Evolutionary conservation across 371 early-diverging fungal species (phyloP), one percentile per base, ranked within the genome.

Genomic region (Saksenaea oblongispora): DNA sequence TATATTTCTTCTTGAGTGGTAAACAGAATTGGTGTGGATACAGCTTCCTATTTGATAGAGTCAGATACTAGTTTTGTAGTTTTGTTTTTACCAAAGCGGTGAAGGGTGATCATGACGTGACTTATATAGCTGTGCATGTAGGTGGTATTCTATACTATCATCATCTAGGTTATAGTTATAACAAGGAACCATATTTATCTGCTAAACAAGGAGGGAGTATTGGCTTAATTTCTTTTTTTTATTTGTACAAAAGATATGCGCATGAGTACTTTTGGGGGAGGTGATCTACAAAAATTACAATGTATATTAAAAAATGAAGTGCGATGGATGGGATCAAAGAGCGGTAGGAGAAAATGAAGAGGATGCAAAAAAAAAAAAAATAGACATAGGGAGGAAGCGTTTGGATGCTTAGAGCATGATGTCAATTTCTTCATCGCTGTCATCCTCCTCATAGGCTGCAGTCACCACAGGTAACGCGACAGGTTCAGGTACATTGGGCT

Each of bases 361-460:
- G 51, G 22, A 22, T 17, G 24, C n/a, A 22, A 8, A 22, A 47
- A 22, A 22, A 22, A 22, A 22, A 47, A 47, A 47, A 41, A 41
- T 22, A 22, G 22, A 1, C 51, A 47, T 39, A 39, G 51, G 22
- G 24, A 5, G 22, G 22, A 47, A 22, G 22, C 22, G 27, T 10
- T 10, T 18, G 4, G 1, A 47, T 28, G 22, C 35, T 62, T 62
- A 72, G 18, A 56, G 57, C 66, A 72, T 67, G 60, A 72, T 72
- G 55, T 72, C 73, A 55, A 72, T 72, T 36, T 72, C 73, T 63
- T 67, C 67, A 27, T 72, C 72, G 13, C 66, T 60, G 10, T 69
- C 31, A 31, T 31, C 31, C 31, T 31, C 31, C 13, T 17, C 17
- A 56, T 15, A 10, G 34, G 51, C 18, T 26, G 36, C 28, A 22